A percentile compares a stretch with the other conserved stretches of the same genome.
Conservation (phyloP, 2,329 filamentous ascomycete species). For the Penicillium sp. region DNA sequence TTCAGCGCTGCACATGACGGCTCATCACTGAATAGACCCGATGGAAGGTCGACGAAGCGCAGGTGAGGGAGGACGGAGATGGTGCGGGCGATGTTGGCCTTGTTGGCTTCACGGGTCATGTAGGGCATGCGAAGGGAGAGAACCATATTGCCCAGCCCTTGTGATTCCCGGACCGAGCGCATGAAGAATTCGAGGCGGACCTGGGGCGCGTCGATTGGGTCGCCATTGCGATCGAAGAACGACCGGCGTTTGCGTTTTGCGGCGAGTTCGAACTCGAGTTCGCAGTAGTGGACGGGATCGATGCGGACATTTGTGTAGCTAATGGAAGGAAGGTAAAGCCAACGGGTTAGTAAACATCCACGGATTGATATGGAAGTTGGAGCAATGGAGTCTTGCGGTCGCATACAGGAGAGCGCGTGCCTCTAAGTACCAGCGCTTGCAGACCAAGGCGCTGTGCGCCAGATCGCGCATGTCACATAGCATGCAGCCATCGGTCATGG, state of each 20-base stretch:
- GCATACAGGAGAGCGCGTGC: conserved; percentile 69
- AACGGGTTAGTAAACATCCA: conserved; percentile 4
- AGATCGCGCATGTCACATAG: conserved; percentile 91
- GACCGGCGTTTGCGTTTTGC: conserved; percentile 78
- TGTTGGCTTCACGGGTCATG: conserved; percentile 89
- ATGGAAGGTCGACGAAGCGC: conserved; percentile 87
- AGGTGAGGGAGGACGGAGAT: conserved; percentile 85
- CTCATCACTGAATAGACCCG: conserved; percentile 85
- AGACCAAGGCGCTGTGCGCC: conserved; percentile 76
- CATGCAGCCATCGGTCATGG: conserved; percentile 82
- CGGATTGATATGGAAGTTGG: not conserved
- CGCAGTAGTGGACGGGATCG: conserved; percentile 93
- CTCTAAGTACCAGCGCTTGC: conserved; percentile 71
- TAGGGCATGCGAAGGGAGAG: conserved; percentile 87
- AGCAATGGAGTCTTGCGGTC: not conserved
- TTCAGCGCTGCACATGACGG: conserved; percentile 74
- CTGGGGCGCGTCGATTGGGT: conserved; percentile 79
- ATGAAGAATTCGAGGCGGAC: conserved; percentile 78
- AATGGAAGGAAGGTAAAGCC: conserved; percentile 18
- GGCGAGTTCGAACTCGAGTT: conserved; percentile 79
- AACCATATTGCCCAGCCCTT: conserved; percentile 71
- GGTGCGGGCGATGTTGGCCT: conserved; percentile 81
- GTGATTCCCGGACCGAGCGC: conserved; percentile 80
- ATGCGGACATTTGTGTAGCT: conserved; percentile 91
- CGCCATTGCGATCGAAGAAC: conserved; percentile 75